Percentiles rank a stretch among this genome's conserved stretches.
phyloP scores from a whole-genome alignment of 495 filamentous ascomycete species.

The Aspergillus carlsbadensis region DNA sequence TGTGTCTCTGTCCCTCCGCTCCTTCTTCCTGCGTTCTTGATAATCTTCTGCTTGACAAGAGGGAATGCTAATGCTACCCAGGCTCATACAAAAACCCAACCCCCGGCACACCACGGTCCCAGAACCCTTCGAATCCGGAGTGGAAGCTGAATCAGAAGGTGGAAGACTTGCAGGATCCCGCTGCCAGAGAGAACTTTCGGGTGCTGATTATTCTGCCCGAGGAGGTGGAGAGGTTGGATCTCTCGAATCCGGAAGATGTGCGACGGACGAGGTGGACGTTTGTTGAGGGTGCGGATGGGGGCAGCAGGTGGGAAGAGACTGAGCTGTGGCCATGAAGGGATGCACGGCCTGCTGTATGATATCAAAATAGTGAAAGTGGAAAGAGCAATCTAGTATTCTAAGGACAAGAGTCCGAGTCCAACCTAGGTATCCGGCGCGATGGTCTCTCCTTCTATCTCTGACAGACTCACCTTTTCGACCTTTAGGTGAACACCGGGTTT shows the following conservation, averaged over 20 bases:
- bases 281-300: constrained; percentile 35
- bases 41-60: not conserved
- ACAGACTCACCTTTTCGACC: too few relatives aligned
- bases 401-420: not conserved
- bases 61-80: constrained; percentile 18
- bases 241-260: constrained; percentile 63
- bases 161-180: constrained; percentile 60
- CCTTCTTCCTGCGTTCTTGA: constrained; percentile 8
- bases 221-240: constrained; percentile 74
- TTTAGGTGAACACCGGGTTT: too few relatives aligned
- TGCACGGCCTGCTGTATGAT: not conserved
- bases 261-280: constrained; percentile 66
- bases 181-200: constrained; percentile 77
- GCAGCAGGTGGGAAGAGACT: constrained; percentile 63
- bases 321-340: constrained; percentile 76
- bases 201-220: constrained; percentile 80
- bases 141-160: constrained; percentile 67
- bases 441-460: too few relatives aligned
- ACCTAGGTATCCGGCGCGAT: not conserved
- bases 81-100: constrained; percentile 74
- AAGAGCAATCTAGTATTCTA: not conserved
- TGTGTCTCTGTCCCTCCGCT: too few relatives aligned
- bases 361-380: too few relatives aligned
- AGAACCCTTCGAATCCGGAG: constrained; percentile 43
- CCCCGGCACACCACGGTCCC: constrained; percentile 61